Evolutionary conservation across 1,139 yeast species (phyloP), one percentile per base, ranked within the genome.

Genomic region (Candida dubliniensis): DNA sequence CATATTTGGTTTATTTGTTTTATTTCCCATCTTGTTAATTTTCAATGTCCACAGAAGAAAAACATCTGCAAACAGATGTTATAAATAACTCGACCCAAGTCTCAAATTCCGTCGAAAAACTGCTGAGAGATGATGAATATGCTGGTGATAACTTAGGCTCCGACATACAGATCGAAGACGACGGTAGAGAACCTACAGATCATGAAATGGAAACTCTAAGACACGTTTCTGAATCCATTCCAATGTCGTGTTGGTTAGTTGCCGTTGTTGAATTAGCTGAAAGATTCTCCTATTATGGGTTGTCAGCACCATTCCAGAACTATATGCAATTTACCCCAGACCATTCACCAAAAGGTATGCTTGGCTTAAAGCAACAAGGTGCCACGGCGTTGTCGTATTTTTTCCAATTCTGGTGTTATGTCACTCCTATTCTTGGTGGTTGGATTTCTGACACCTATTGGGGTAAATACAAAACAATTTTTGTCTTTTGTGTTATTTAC

Each of bases 221-320:
- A 58, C 75, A 69, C 52, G 71, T 71, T 31, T 57, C 72, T 13
- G 75, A 67, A 40, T 49, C 47, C 13, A 69, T 71, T 42, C 77
- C 77, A 26, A 33, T 63, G 18, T 57, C 69, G 37, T 81, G 87
- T 52, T 87, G 86, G 81, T 71, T 84, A 45, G 86, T 87, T 40
- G 89, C 91, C 27, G 52, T 86, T 40, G 87, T 87, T 33, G 95
- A 87, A 64, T 77, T 87, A 51, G 81, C 90, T 34, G 95, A 87
- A 64, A 77, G 95, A 54, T 87, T 87, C 61, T 75, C 93, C n/a
- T 87, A 82, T 71, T 87, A 87, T 57, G 93, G 95, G 57, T 70
- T 85, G 46, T 74, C 83, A 38, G 84, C 87, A 47, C 84, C 88
- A 14, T 81, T 87, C 68, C 84, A 81, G 63, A 86, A 87, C 67